Base-by-base conservation (phyloP, 257 asterid species). In the Nicotiana attenuata region DNA sequence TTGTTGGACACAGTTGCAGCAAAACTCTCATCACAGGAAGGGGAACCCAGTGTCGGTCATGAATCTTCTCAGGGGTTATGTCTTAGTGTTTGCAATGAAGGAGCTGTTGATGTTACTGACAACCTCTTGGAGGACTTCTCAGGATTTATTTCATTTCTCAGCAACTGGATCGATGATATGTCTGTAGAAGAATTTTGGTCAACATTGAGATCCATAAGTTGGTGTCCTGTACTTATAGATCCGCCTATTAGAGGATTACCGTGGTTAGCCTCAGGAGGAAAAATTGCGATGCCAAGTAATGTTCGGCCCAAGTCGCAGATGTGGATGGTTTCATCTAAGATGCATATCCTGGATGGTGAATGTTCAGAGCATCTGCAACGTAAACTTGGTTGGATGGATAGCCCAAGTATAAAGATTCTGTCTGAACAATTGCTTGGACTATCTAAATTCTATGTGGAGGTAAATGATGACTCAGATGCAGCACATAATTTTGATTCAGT, bases 141-240 rank as follows among this genome's bases (percentile, higher is more conserved):
- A 69, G 89, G 88, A 81, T 80, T 87, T 82, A 84, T 84, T 82
- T 86, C 87, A 71, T 71, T 89, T 55, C 88, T 87, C 79, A 83
- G 85, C 71, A 87, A 92, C 89, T 83, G 90, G 87, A 86, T 90
- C 80, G 90, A 87, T 80, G 97, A 90, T 90, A 85, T 85, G 85
- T 86, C 89, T 61, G 71, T 81, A 82, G 96, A 91, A 80, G 88
- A 86, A 41, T 93, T 95, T 85, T 95, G 98, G 99, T 89, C 89
- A 31, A 89, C 86, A 78, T 82, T 95, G 78, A 88, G 82, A 86
- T 77, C 88, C 78, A 90, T 95, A 84, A 86, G 87, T 84, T 95
- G 99, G 99, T 95, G 99, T 91, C 99, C 97, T 33, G 94, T 95
- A 45, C 89, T 84, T 85, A 81, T 88, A 71, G 92, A 90, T 80